These are phyloP conservation scores for Aspergillus udagawae DNA, from an alignment of 2,329 filamentous ascomycete genomes.

Conservation along the genomic window DNA sequence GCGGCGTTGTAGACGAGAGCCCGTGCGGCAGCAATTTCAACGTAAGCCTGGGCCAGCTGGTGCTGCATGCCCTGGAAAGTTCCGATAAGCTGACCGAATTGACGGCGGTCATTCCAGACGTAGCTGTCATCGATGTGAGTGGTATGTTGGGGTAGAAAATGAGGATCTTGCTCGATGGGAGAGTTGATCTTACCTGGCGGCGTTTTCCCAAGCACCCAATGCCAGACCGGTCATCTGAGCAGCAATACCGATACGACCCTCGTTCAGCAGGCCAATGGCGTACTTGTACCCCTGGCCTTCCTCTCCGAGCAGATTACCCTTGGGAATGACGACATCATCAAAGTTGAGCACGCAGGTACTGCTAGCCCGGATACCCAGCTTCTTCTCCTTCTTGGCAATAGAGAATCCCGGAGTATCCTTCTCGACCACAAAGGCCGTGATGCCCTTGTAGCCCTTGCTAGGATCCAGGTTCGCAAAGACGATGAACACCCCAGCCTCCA, in stretches of 20 bases:
- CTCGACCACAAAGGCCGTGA: slow-evolving; percentile 92
- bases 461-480: slow-evolving; percentile 96
- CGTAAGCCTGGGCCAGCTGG: slow-evolving; percentile 93
- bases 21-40: slow-evolving; percentile 85
- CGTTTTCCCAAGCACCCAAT: slow-evolving; percentile 91
- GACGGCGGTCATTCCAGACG: slow-evolving; percentile 96
- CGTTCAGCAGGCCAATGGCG: slow-evolving; percentile 88
- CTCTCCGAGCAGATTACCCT: slow-evolving; percentile 81
- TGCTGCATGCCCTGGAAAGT: slow-evolving; percentile 99
- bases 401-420: slow-evolving; percentile 85
- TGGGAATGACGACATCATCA: slow-evolving; percentile 88
- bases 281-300: slow-evolving; percentile 96
- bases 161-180: background rate
- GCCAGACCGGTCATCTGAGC: slow-evolving; percentile 98
- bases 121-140: slow-evolving; percentile 51
- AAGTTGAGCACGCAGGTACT: slow-evolving; percentile 97
- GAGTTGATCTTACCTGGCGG: slow-evolving; percentile 59
- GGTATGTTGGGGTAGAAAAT: background rate
- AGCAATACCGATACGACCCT: slow-evolving; percentile 95
- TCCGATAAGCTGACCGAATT: slow-evolving; percentile 89
- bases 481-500: slow-evolving; percentile 92
- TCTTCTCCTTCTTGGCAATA: slow-evolving; percentile 99
- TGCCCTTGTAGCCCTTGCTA: slow-evolving; percentile 91
- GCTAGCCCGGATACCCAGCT: slow-evolving; percentile 92
- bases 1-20: slow-evolving; percentile 94